A percentile compares a stretch with the other conserved stretches of the same genome.
Conservation (phyloP, 345 rosid genomes). For the Dipteronia sinensis region DNA sequence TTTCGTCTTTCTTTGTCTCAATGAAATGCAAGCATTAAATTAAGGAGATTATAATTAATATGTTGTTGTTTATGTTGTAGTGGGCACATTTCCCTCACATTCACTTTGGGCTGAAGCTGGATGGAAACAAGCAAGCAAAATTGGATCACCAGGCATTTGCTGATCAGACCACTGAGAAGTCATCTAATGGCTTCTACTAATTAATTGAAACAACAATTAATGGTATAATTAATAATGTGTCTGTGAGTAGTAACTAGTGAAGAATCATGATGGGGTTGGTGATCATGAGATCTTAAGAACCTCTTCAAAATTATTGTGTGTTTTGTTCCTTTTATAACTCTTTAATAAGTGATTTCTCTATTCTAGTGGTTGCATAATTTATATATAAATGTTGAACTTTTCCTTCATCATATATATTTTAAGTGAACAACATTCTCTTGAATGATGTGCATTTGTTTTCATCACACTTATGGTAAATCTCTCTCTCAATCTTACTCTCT, state of each 20-base stretch:
- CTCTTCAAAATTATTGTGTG: slow-evolving; percentile 16
- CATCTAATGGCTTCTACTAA: slow-evolving; percentile 63
- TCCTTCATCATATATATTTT: not conserved
- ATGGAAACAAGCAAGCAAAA: slow-evolving; percentile 69
- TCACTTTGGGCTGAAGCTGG: slow-evolving; percentile 87
- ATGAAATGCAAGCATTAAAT: too few species aligned
- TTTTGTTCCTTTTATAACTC: not conserved
- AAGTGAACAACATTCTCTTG: slow-evolving; percentile 14
- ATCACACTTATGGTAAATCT: not conserved
- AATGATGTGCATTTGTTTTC: slow-evolving; percentile 16
- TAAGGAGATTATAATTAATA: too few species aligned
- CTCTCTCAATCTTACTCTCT: slow-evolving; percentile 3
- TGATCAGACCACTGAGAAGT: slow-evolving; percentile 47
- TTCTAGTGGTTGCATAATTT: slow-evolving; percentile 14
- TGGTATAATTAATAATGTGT: not conserved
- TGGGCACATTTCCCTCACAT: slow-evolving; percentile 98
- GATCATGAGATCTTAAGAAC: not conserved
- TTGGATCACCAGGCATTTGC: slow-evolving; percentile 57
- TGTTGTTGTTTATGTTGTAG: slow-evolving; percentile 35
- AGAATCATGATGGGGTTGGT: too few species aligned
- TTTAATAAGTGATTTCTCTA: slow-evolving; percentile 16
- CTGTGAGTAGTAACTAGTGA: slow-evolving; percentile 20
- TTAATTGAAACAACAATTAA: not conserved
- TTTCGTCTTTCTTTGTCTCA: too few species aligned
- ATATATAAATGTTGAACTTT: not conserved